phyloP scores from a whole-genome alignment of 192 early-diverging fungal species.

The Obelidium mucronatum region DNA sequence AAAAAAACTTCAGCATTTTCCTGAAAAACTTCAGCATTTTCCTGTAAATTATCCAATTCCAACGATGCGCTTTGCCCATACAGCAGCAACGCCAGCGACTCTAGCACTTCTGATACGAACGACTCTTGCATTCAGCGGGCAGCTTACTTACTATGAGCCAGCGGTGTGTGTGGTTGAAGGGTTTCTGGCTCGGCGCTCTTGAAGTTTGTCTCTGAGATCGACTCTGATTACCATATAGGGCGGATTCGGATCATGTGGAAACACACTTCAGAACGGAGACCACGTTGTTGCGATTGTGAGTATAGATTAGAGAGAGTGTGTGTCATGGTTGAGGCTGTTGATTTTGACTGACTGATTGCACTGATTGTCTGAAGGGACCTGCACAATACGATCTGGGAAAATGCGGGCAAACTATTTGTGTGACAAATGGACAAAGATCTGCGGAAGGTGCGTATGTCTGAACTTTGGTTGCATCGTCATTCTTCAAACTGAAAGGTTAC shows the following conservation, averaged over 20 bases:
- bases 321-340: background rate
- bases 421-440: background rate
- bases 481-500: no score
- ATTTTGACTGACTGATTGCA: background rate
- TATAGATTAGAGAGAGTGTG: background rate
- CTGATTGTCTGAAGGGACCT: background rate
- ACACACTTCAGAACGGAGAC: background rate
- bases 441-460: background rate
- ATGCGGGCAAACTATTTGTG: background rate
- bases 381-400: background rate
- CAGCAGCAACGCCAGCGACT: background rate
- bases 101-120: no score
- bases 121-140: background rate
- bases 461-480: background rate
- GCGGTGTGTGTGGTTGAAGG: no score
- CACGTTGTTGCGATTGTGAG: conserved; percentile 1
- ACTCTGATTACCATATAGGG: no score
- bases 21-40: no score
- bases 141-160: conserved; percentile 18
- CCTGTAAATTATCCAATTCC: no score
- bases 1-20: no score
- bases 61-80: no score
- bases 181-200: no score
- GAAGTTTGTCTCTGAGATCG: no score
- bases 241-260: background rate